Evolutionary conservation across 306 rosid species (phyloP), one percentile per base, ranked within the genome.

Genomic region (Cicer yamashitae): DNA sequence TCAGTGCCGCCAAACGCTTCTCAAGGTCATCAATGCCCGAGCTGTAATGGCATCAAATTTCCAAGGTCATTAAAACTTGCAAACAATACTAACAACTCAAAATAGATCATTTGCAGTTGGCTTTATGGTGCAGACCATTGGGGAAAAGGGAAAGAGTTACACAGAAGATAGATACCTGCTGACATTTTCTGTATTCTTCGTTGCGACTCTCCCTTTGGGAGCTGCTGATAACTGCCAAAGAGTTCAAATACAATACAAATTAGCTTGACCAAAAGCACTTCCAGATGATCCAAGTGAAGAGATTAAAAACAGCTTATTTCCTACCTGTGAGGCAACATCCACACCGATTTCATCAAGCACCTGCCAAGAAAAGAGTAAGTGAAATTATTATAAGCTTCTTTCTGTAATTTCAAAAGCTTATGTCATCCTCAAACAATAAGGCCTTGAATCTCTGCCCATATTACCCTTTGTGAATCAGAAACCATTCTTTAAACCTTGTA

Each of bases 311-410:
- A 73, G 65, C 52, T 20, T 44, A 75, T 65, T 65, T 82, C 85
- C 20, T 77, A 96, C 98, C 99, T 96, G 99, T 45, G 99, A 89
- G 81, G 91, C 98, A 56, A 96, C 84, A 77, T 92, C 98, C 13
- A 96, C 93, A 14, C 99, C 99, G 18, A 96, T 94, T 90, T 94
- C 99, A 69, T 94, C 99, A 3, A 94, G 93, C 73, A 94, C 99
- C 99, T 94, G 92, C 58, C 47, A 75, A 77, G 65, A 52, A 70
- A 44, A 59, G 58, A n/a, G 46, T 8, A 15, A 68, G 70, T 14
- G 41, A 65, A 62, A 43, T 44, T 79, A 60, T 69, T 54, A 74
- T 82, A 74, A 82, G 52, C 81, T 68, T 59, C 75, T 46, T 44
- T 73, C 54, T 62, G 7, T 6, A 80, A 58, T 47, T 62, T 71